Evolutionary conservation across 2,329 filamentous ascomycete species (phyloP).

Genomic region (Atkinsonella texensis): DNA sequence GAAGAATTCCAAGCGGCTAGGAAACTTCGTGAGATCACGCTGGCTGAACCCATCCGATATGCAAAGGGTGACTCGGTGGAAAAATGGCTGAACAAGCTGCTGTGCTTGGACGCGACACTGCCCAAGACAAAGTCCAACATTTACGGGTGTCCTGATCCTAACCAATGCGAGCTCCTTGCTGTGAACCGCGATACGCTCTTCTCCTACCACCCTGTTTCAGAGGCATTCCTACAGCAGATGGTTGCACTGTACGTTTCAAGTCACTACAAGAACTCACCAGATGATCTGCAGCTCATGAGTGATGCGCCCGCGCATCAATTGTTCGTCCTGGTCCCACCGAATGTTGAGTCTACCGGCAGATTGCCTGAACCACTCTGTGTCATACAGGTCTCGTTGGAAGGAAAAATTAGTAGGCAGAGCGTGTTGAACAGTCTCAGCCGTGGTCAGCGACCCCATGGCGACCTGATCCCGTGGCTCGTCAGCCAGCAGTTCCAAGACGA

Average conservation of each 20-base stretch:
- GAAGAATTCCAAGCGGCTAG: constrained; percentile 55
- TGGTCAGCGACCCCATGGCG: constrained; percentile 79
- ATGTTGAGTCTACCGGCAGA: constrained; percentile 62
- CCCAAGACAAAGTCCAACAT: constrained; percentile 61
- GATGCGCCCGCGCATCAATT: constrained; percentile 95
- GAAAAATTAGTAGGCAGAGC: constrained; percentile 85
- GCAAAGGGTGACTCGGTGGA: constrained; percentile 83
- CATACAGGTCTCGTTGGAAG: constrained; percentile 87
- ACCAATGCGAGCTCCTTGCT: constrained; percentile 79
- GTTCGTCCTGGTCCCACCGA: constrained; percentile 83
- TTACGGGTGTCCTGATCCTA: constrained; percentile 79
- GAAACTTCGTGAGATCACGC: constrained; percentile 79
- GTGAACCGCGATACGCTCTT: constrained; percentile 97
- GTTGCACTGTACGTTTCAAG: constrained; percentile 94
- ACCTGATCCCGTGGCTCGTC: constrained; percentile 94
- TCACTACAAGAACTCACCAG: constrained; percentile 96
- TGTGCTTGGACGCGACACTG: constrained; percentile 87
- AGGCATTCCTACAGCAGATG: constrained; percentile 97
- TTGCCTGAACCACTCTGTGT: constrained; percentile 91
- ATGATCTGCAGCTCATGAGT: constrained; percentile 97
- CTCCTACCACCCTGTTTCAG: constrained; percentile 93
- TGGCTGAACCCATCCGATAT: constrained; percentile 91
- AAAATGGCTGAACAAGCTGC: constrained; percentile 87
- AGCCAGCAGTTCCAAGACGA: constrained; percentile 98
- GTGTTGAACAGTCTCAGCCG: constrained; percentile 82